Evolutionary conservation across 148 eudicot species (phyloP), one percentile per base, ranked within the genome.

Genomic region (Camellia sinensis): DNA sequence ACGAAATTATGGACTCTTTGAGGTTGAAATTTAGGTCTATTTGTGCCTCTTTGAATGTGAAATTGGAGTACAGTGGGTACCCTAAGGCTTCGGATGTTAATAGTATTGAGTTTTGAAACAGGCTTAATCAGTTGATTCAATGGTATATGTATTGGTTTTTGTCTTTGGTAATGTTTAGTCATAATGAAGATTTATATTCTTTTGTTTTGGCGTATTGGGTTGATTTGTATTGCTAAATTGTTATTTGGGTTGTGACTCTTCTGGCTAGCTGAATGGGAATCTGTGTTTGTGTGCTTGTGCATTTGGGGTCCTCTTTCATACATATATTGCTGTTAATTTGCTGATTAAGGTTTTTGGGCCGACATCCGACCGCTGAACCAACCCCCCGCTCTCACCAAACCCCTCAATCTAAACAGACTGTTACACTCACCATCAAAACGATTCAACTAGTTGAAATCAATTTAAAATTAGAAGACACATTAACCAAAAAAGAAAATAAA

Each of bases 1-100:
- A 88, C 67, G 92, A 87, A 41, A 73, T 85, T 18, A 37, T 90
- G 84, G 85, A 82, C 12, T 81, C 84, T 10, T 76, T 95, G 85
- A 87, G 94, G 86, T 81, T 90, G 80, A 93, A 95, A 84, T 92
- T 92, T 81, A 87, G 80, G 86, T 91, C 88, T 57, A 67, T 90
- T 82, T 91, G 86, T 83, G 94, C 92, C 11, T 86, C 86, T 50
- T 82, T 95, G 86, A 90, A 90, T 80, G 84, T 90, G 83, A 91
- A 90, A 61, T 84, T 90, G 89, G 92, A 87, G 84, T 91, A 89
- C 74, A 74, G 83, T 45, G 94, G 97, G 14, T 93, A 91, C 80
- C 95, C 91, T 0, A 93, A 83, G 71, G 80, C 83, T 57, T 85
- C 87, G 60, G 87, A 84, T 85, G 84, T 52, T 18, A 82, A 84